These are phyloP conservation scores for Staphylotrichum longicolle DNA, from an alignment of 495 filamentous ascomycete genomes.

Conservation along the genomic window DNA sequence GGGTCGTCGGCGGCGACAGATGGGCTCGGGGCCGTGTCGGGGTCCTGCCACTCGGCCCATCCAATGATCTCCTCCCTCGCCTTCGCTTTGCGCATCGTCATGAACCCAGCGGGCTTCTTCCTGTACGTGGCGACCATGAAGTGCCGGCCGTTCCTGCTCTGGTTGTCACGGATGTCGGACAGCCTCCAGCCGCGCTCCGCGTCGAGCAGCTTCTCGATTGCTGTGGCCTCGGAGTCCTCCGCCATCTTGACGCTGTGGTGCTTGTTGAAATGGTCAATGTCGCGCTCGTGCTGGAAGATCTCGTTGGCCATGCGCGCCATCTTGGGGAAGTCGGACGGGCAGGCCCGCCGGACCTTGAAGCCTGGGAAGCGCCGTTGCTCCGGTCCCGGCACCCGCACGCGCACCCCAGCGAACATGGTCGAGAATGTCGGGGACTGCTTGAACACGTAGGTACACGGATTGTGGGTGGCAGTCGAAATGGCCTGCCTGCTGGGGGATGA, in stretches of 20 bases:
- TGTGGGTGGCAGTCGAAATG: too few species aligned
- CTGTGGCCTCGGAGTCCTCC: not conserved
- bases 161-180: not conserved
- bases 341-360: not conserved
- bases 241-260: not conserved
- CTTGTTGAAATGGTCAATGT: not conserved
- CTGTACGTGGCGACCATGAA: constrained; percentile 9
- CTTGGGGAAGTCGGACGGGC: not conserved
- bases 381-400: not conserved
- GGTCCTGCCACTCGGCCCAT: constrained; percentile 17
- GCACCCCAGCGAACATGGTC: too few species aligned
- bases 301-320: constrained; percentile 16
- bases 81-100: not conserved
- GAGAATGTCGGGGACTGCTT: too few species aligned
- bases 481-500: too few species aligned
- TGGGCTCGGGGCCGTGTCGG: not conserved
- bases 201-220: not conserved
- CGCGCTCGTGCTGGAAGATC: constrained; percentile 9
- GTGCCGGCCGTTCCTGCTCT: not conserved
- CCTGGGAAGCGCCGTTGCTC: not conserved
- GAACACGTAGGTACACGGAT: too few species aligned
- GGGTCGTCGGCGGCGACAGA: not conserved
- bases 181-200: constrained; percentile 1
- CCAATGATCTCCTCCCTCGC: constrained; percentile 10
- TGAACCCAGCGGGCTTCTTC: not conserved